Base-by-base conservation (phyloP, 352 stramenopile species). In the Phytophthora podocarpi region DNA sequence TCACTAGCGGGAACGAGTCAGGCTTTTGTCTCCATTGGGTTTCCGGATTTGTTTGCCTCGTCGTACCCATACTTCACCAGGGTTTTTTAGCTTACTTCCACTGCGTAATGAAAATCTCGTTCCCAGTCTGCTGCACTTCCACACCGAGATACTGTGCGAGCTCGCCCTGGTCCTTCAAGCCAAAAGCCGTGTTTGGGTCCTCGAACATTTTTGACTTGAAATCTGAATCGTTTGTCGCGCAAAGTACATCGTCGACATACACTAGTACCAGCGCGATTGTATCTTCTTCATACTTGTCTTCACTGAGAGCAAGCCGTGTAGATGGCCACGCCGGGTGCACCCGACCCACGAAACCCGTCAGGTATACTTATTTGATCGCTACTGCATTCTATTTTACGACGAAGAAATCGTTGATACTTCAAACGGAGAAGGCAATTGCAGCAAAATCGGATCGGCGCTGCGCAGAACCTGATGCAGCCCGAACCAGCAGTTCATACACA, bases 161-260 rank as follows among this genome's bases (percentile, higher is more conserved):
- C n/a, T 52, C 28, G 16, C 53, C 40, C 18, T 47, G 21, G 27
- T 61, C 40, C 27, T 48, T 47, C 7, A 53, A 40, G 7, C 41
- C 53, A n/a, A 53, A 61, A 1, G 13, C 26, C 2, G 3, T 2
- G n/a, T 61, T 26, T 4, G 53, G n/a, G 1, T 53, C 52, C 2
- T 34, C 20, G 27, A 52, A 60, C 9, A 55, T 34, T 3, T 41
- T 31, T 5, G 16, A 32, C 7, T 56, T 56, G 36, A 56, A 36
- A 1, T 55, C 3, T 5, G 9, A 5, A 10, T 26, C 24, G n/a
- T 56, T 56, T 3, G 35, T 51, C 2, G 55, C 47, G 26, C 37
- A 49, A 3, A 56, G 23, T 9, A 63, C 27, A 20, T 63, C 55
- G 12, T 54, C 52, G 1, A 51, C 43, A 13, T 56, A 56, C 18